Base-by-base conservation (phyloP, 805 yeast species). In the Lipomyces anomalus region DNA sequence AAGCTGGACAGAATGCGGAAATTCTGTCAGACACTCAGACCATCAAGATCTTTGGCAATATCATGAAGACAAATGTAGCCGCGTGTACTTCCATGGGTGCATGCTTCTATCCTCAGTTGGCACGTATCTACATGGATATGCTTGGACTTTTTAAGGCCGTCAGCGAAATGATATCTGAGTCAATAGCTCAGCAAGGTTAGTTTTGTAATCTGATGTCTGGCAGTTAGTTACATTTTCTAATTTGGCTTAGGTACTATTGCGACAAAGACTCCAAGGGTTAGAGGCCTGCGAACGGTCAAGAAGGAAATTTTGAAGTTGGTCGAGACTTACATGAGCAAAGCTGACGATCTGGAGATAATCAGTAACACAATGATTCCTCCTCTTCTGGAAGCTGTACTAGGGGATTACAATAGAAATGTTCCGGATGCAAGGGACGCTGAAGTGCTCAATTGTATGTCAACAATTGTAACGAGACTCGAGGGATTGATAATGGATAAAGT, bases 381-480 rank as follows among this genome's bases (percentile, higher is more conserved):
- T 24, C 70, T 92, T 60, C 77, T 92, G 52, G 74, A 74, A 37
- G 86, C 97, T 0, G 89, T 87, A 13, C 74, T 92, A 53, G 94
- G 84, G 50, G 99, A 92, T 65, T 92, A 92, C 68, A 79, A 78
- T 59, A 70, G 79, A 16, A 85, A 85, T 61, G 95, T 88, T 28
- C 95, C 97, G 3, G 95, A 88, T 69, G 96, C 97, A 6, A 81
- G 97, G 63, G 98, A 92, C 68, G 95, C 96, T 5, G 98, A 92
- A 68, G 98, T 92, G 4, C 74, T 92, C 65, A 86, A 84, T 67
- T 89, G 97, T 74, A 82, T 92, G 79, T 80, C 95, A 6, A 86
- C 95, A 1, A 76, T 92, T 46, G 95, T 92, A 22, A 72, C 79
- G 23, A 83, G 87, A 61, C 94, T 88, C 47, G 97, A 97, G 9